Base-by-base conservation (phyloP, 1,284 basidiomycete species). In the Trametes polyzona region DNA sequence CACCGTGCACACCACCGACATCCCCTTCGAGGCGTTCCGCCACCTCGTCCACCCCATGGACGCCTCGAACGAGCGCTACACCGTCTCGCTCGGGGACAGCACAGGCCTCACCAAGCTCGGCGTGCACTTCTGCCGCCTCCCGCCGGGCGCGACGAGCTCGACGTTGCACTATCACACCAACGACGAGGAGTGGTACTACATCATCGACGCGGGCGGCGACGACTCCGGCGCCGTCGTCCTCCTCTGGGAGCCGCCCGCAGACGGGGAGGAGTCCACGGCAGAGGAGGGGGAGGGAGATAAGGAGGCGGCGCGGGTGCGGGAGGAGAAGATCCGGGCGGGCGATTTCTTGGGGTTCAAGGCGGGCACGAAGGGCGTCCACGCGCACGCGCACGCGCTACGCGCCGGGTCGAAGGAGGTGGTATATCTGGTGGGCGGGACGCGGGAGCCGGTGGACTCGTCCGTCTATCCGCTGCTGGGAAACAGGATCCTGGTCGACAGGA, bases 171-270 rank as follows among this genome's bases (percentile, higher is more conserved):
- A 67, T 64, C 69, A 71, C 55, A 60, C 47, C 36, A 56, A 58
- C 32, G 67, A 69, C 29, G 69, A 71, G 55, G 69, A 71, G 57
- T 71, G 66, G 66, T 57, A 63, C 51, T 71, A 67, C 55, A 62
- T 71, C 47, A 43, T 71, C 42, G 66, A 69, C n/a, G 69, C 68
- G 8, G 65, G 64, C 17, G 59, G 59, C 17, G 65, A 42, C 41
- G 41, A 42, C 39, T 40, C 39, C 2, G 39, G 56, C 44, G 65
- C 63, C 2, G 57, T 50, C 16, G 47, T 69, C 24, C 36, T 69
- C 44, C 33, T 65, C 16, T 60, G 51, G 37, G 63, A 65, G 59
- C 52, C 52, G 2, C 19, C 30, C 35, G 32, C 44, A 30, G 21
- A 32, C 4, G 35, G 11, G 16, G 30, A 42, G 23, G 24, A 40